A percentile compares a stretch with the other conserved stretches of the same genome.
These are phyloP conservation scores for Nitzschia sp. DNA, from an alignment of 108 stramenopile genomes.

Conservation along the genomic window DNA sequence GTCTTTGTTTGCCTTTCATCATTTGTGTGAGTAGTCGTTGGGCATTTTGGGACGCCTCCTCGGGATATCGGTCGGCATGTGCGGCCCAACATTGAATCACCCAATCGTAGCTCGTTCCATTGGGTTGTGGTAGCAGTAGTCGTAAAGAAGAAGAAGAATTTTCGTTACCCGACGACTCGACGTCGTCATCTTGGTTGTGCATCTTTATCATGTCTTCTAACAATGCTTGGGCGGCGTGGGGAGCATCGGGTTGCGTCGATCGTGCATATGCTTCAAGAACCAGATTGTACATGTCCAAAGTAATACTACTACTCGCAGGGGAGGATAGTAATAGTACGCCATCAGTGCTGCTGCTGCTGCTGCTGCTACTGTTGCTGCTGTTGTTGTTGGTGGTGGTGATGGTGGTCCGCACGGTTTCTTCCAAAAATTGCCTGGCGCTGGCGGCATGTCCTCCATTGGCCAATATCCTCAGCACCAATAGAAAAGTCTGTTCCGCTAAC, in stretches of 20 bases:
- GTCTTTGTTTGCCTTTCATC: conserved; percentile 13
- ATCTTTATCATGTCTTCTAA: conserved; percentile 32
- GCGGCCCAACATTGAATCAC: conserved; percentile 20
- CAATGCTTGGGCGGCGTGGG: conserved; percentile 37
- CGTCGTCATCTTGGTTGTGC: not conserved
- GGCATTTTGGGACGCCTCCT: not conserved
- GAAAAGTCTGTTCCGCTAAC: conserved; percentile 2
- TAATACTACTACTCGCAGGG: not conserved
- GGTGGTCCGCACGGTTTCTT: not conserved
- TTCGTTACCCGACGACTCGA: too few relatives aligned
- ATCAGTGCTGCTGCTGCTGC: not conserved
- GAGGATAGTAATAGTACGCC: too few relatives aligned
- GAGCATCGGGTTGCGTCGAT: conserved; percentile 38
- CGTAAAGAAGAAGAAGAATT: too few relatives aligned
- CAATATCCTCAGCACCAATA: conserved; percentile 2
- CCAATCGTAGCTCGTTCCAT: conserved; percentile 46
- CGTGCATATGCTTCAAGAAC: conserved; percentile 23
- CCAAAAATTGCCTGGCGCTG: conserved; percentile 13
- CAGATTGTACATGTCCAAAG: conserved; percentile 29
- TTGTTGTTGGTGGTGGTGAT: too few relatives aligned
- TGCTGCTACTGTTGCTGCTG: too few relatives aligned
- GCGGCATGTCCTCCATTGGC: conserved; percentile 20
- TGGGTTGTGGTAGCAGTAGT: conserved; percentile 47
- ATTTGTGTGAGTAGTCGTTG: conserved; percentile 22
- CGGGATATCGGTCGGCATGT: not conserved